phyloP scores from a whole-genome alignment of 2,329 filamentous ascomycete genomes.

The Aspergillus pseudonomiae region DNA sequence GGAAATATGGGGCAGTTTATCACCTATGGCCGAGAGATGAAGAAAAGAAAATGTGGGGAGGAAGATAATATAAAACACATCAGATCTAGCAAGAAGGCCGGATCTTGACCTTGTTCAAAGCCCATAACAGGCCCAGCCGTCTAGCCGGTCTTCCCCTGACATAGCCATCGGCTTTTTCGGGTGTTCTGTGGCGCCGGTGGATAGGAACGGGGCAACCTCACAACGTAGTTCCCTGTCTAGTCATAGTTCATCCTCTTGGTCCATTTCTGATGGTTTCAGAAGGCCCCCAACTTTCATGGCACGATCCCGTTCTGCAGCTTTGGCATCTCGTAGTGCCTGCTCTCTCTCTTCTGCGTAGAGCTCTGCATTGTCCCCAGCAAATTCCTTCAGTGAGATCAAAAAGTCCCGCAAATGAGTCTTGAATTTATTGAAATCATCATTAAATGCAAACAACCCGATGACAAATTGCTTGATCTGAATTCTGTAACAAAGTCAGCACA shows the following conservation, averaged over 20 bases:
- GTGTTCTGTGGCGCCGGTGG: conserved; percentile 29
- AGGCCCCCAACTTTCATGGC: conserved; percentile 94
- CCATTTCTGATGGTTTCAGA: conserved; percentile 95
- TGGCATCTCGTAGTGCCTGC: conserved; percentile 81
- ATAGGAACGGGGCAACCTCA: conserved; percentile 56
- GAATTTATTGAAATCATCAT: conserved; percentile 90
- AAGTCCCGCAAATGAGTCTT: conserved; percentile 95
- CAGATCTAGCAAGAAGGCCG: conserved; percentile 1
- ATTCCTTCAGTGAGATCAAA: conserved; percentile 95
- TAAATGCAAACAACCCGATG: conserved; percentile 82
- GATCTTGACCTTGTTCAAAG: conserved; percentile 42
- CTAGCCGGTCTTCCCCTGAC: conserved; percentile 44
- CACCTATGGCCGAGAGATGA: neutral
- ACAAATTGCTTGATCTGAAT: conserved; percentile 89
- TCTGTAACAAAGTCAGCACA: conserved; percentile 54
- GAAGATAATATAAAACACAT: neutral
- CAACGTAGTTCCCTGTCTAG: conserved; percentile 69
- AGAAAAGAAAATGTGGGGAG: neutral
- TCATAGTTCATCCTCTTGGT: conserved; percentile 82
- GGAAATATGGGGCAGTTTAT: neutral
- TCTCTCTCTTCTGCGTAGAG: conserved; percentile 94
- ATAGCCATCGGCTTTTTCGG: conserved; percentile 24
- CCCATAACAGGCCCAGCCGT: conserved; percentile 70
- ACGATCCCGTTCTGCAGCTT: conserved; percentile 85
- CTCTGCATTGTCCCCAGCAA: conserved; percentile 92